These are phyloP conservation scores for Neonectria neomacrospora DNA, from an alignment of 2,329 filamentous ascomycete genomes.

Conservation along the genomic window DNA sequence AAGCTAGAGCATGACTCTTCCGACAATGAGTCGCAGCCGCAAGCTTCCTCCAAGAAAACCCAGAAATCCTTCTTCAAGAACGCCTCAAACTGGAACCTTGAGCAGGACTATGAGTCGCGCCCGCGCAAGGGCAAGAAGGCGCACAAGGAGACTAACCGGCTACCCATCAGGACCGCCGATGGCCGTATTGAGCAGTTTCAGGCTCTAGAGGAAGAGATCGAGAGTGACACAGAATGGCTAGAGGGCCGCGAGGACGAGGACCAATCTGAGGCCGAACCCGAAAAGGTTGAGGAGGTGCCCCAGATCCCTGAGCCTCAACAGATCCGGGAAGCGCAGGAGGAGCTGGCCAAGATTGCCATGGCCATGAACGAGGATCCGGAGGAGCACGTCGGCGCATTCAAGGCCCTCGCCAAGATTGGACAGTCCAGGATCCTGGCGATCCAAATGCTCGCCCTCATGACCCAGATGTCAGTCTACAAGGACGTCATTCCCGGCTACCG, in stretches of 20 bases:
- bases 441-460: constrained; percentile 85
- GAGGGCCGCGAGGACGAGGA: constrained; percentile 67
- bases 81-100: constrained; percentile 87
- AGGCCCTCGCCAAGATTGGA: constrained; percentile 78
- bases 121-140: constrained; percentile 83
- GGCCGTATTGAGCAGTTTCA: constrained; percentile 74
- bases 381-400: constrained; percentile 84
- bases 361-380: constrained; percentile 92
- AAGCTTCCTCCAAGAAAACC: constrained; percentile 52
- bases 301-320: constrained; percentile 80
- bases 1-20: constrained; percentile 65
- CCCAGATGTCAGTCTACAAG: constrained; percentile 91
- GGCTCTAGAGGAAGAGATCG: constrained; percentile 65
- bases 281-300: constrained; percentile 65
- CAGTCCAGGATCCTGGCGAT: constrained; percentile 77
- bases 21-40: constrained; percentile 56
- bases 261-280: constrained; percentile 58
- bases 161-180: constrained; percentile 89
- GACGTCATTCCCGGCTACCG: constrained; percentile 97
- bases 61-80: constrained; percentile 76
- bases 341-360: constrained; percentile 84
- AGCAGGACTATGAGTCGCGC: constrained; percentile 88
- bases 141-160: constrained; percentile 75
- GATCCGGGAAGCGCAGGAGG: constrained; percentile 88
- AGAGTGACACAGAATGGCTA: constrained; percentile 72